These are phyloP conservation scores for Suillus subluteus DNA, from an alignment of 768 basidiomycete genomes.

Conservation along the genomic window DNA sequence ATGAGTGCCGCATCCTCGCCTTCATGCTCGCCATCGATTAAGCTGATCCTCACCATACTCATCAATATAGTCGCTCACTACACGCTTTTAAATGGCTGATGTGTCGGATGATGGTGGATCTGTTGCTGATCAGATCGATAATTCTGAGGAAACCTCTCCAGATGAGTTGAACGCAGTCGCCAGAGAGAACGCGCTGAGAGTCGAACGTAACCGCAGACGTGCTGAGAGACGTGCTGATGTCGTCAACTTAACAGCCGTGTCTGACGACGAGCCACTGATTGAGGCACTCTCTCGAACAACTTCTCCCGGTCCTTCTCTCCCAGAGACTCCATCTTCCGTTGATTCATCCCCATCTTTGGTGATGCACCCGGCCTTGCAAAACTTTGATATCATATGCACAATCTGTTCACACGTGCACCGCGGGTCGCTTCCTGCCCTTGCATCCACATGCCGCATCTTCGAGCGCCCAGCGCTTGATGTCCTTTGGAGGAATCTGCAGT, in stretches of 20 bases:
- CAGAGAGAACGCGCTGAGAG: background rate
- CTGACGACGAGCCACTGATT: background rate
- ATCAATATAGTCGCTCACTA: background rate
- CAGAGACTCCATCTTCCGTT: background rate
- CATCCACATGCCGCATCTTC: conserved; percentile 7
- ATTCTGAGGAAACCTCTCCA: background rate
- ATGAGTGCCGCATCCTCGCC: background rate
- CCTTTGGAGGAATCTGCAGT: conserved; percentile 7
- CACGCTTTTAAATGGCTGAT: background rate
- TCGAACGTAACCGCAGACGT: background rate
- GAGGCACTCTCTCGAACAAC: background rate
- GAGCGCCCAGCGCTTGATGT: conserved; percentile 9
- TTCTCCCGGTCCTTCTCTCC: background rate
- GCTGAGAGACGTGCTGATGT: background rate
- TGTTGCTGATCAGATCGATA: background rate
- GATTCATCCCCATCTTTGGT: background rate
- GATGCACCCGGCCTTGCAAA: background rate
- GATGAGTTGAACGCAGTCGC: background rate
- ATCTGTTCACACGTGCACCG: background rate
- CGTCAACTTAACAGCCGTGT: background rate
- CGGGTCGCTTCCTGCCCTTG: conserved; percentile 1
- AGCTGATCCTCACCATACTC: background rate
- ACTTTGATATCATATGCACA: background rate
- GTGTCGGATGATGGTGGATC: background rate
- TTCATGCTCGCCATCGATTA: background rate